Evolutionary conservation across 257 asterid species (phyloP).

Genomic region (Forsythia suspensa): DNA sequence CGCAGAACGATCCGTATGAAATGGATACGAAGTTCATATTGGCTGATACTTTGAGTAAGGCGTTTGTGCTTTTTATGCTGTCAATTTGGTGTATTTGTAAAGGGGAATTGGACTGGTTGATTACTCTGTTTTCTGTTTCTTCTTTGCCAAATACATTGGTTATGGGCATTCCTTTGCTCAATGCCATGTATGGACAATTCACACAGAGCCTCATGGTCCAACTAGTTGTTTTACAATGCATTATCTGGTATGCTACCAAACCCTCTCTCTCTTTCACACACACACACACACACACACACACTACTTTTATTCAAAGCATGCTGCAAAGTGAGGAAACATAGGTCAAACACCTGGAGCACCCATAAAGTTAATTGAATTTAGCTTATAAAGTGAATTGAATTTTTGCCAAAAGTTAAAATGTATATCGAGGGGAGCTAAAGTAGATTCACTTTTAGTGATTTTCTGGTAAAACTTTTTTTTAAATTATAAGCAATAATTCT

Average conservation of each 20-base stretch:
- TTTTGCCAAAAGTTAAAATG: conserved; percentile 19
- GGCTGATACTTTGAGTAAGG: conserved; percentile 62
- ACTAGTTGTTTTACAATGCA: conserved; percentile 73
- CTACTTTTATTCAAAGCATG: conserved; percentile 24
- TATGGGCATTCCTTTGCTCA: conserved; percentile 75
- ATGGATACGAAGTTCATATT: conserved; percentile 61
- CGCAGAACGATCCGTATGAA: conserved; percentile 67
- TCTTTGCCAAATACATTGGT: conserved; percentile 76
- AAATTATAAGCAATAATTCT: too few relatives aligned
- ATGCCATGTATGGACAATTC: conserved; percentile 75
- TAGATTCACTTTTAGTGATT: background rate
- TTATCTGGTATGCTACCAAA: conserved; percentile 47
- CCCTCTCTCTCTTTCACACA: background rate
- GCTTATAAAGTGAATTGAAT: conserved; percentile 22
- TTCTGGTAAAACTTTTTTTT: too few relatives aligned
- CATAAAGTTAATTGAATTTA: conserved; percentile 30
- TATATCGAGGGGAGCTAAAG: background rate
- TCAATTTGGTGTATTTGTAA: conserved; percentile 44
- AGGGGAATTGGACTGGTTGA: conserved; percentile 59
- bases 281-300: background rate
- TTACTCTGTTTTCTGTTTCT: conserved; percentile 67
- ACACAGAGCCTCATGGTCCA: conserved; percentile 71
- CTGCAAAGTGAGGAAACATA: conserved; percentile 25
- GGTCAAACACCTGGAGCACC: conserved; percentile 32
- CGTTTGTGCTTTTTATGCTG: conserved; percentile 37